Evolutionary conservation across 352 stramenopile genomes (phyloP), one percentile per base, ranked within the genome.

Genomic region (Blastocystis hominis): DNA sequence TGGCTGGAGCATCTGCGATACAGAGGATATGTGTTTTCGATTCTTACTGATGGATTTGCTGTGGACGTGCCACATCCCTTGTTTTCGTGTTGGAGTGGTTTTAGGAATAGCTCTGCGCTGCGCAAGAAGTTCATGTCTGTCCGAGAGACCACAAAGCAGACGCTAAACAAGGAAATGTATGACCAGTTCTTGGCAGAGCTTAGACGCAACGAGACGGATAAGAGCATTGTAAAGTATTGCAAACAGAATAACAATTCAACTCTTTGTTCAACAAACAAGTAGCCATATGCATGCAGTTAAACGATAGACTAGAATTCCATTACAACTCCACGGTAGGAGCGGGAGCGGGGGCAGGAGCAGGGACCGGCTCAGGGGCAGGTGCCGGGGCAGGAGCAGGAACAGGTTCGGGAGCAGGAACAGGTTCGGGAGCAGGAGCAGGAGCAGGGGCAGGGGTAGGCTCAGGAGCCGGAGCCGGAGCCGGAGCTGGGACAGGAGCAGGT

Each of bases 51-150:
- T 20, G 70, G 53, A 1, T 90, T 90, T 46, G 62, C 86, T 38
- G 72, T 89, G 4, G 79, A 90, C 46, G 59, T 90, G 34, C 88
- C 88, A n/a, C 88, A 90, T 55, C 88, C 88, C 2, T 63, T 66
- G 70, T 80, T 63, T 42, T 13, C 46, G 4, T 40, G 4, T 9
- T 9, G 46, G 38, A 50, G 46, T 42, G n/a, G 44, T 36, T n/a
- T 50, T 17, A 63, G 1, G 59, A 7, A 46, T 80, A 80, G 70
- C n/a, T 80, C 70, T 30, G 20, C 70, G 36, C 55, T 80, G 36
- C 70, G 70, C 15, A 62, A 61, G 30, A 40, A 46, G n/a, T 80
- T 80, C 38, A 80, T 80, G 70, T 30, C 53, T 30, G 34, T 47
- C 3, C 70, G 70, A 62, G 50, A 64, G 42, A 54, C 44, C 17